Evolutionary conservation across 768 basidiomycete genomes (phyloP), one percentile per base, ranked within the genome.

Genomic region (Mrakia gelida): DNA sequence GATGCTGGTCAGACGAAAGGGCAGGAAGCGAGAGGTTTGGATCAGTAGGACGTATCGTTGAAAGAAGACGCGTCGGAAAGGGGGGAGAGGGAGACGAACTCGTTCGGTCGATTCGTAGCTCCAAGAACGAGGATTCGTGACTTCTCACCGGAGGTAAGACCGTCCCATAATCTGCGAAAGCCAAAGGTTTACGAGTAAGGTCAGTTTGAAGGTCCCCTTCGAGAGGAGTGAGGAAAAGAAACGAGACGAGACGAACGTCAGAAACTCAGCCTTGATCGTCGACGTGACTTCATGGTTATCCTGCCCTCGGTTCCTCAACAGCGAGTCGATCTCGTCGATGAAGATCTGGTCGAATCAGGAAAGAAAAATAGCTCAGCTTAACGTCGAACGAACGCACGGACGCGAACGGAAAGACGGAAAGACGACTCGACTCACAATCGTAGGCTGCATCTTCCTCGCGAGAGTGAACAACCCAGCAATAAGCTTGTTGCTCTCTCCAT

Each of bases 271-370:
- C 84, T 98, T 97, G 89, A 98, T 95, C 94, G 98, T 98, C 7
- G 91, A 95, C 52, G 95, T 98, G 73, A 94, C 96, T 82, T 99
- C 97, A 83, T 99, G 97, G 82, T 98, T 96, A 15, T 91, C 91
- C 76, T 89, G 89, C 38, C 90, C 90, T 79, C 97, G 87, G 83
- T 96, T 93, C 75, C 95, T 87, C 83, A 99, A 85, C 84, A 99
- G 94, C 0, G 92, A 93, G 82, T 99, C 96, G 80, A 99, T 98
- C 85, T 98, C 97, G 83, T 99, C 96, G 82, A 98, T 97, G 85
- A 99, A 99, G 80, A 99, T 95, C 84, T 85, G 75, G 15, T 34
- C 16, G 26, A 16, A 21, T 15, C 4, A 45, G 43, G 28, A 54
- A 49, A 4, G n/a, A 23, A 52, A 26, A 28, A 56, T 8, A 32